phyloP scores from a whole-genome alignment of 177 flowering plant species.

The Telopea speciosissima region DNA sequence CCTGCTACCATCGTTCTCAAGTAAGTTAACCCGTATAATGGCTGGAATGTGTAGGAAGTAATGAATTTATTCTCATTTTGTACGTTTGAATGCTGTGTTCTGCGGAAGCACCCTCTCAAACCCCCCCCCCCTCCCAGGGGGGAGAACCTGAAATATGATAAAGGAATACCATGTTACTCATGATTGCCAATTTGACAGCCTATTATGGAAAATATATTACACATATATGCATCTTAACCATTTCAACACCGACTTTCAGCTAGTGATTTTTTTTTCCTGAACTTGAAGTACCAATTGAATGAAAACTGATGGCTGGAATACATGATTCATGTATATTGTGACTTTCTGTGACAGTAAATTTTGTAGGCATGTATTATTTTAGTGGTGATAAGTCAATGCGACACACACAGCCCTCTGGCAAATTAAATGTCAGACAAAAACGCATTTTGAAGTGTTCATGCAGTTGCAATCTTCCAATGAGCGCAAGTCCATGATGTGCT shows the following conservation, averaged over 20 bases:
- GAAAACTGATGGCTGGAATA: not conserved
- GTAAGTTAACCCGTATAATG: slow-evolving; percentile 30
- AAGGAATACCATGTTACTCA: not conserved
- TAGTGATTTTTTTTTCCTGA: not conserved
- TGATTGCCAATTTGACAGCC: not conserved
- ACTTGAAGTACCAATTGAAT: not conserved
- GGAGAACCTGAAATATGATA: not conserved
- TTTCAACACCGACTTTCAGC: too few relatives aligned
- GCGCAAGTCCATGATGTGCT: too few relatives aligned
- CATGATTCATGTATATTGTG: not conserved
- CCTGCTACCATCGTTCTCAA: slow-evolving; percentile 75
- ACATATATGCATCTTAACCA: too few relatives aligned
- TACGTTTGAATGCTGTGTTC: not conserved
- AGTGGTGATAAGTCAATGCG: too few relatives aligned
- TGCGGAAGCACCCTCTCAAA: not conserved
- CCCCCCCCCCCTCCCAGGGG: too few relatives aligned
- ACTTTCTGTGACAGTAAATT: not conserved
- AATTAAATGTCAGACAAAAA: not conserved
- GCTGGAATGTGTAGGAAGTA: not conserved
- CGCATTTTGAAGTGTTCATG: not conserved
- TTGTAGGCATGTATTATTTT: not conserved
- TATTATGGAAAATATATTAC: too few relatives aligned
- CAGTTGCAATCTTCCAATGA: too few relatives aligned
- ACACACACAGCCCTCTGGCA: too few relatives aligned
- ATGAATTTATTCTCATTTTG: not conserved